Base-by-base conservation (phyloP, 192 early-diverging fungal genomes). In the Coemansia erecta region DNA sequence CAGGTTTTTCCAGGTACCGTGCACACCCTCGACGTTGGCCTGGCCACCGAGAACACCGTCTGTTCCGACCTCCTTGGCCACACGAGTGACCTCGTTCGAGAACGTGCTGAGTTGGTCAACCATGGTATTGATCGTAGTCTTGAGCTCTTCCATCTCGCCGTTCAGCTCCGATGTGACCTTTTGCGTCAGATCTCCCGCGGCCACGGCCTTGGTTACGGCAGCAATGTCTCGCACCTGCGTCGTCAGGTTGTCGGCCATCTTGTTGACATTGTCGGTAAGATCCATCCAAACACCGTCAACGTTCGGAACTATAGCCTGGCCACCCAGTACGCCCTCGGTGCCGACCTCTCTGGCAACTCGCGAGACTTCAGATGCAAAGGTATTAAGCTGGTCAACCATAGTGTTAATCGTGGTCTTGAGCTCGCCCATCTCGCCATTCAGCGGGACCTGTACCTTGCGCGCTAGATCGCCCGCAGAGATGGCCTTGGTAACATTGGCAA, bases 311-410 rank as follows among this genome's bases (percentile, higher is more conserved):
- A 80, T 53, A 11, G 86, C 86, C 55, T 86, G 86, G 5, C 82
- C 86, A 9, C 86, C 86, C 0, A 87, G 56, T 43, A 70, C 75
- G 8, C 86, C 86, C 66, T 87, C 85, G 0, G 84, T 85, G 10
- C 85, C 85, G 11, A 87, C 85, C 63, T 85, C 82, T 26, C 80
- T 74, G 12, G 85, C 76, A 7, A 87, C 84, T 52, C 85, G 78
- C 2, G 85, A 83, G 8, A 87, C 85, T 58, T 86, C 83, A 23
- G 71, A 54, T 11, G 81, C 78, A 64, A 89, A 86, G 2, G 73
- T 78, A 13, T 63, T 39, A 4, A 86, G 61, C 69, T 54, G 23
- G 8, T 45, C 61, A 3, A 63, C 61, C 61, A 63, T 70, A 4
- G 76, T 81, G 33, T 83, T 73, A 11, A 85, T 82, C 11, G 66